These are phyloP conservation scores for Pseudogymnoascus sp. DNA, from an alignment of 2,329 filamentous ascomycete genomes.

Conservation along the genomic window DNA sequence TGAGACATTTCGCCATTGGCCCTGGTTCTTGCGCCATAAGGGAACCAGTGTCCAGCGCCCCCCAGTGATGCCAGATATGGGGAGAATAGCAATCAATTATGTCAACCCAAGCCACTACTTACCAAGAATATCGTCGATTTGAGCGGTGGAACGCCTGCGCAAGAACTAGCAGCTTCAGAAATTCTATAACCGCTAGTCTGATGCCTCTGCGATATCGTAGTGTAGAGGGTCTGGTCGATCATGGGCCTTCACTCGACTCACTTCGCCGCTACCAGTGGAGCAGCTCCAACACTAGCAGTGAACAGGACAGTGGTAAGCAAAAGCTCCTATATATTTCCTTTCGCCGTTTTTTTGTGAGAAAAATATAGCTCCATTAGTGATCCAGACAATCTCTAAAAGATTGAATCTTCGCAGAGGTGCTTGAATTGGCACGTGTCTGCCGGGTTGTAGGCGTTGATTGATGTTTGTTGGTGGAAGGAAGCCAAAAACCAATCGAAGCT, in stretches of 20 bases:
- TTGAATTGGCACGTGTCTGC: background rate
- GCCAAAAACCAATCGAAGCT: background rate
- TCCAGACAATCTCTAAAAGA: background rate
- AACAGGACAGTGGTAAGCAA: constrained; percentile 3
- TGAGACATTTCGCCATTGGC: constrained; percentile 5
- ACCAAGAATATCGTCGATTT: background rate
- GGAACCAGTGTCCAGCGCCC: background rate
- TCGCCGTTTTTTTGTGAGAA: background rate
- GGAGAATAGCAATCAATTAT: background rate
- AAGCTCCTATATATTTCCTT: background rate
- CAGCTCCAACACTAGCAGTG: constrained; percentile 4
- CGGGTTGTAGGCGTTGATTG: background rate
- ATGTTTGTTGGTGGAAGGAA: background rate
- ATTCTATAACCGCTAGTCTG: background rate
- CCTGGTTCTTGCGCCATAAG: constrained; percentile 8
- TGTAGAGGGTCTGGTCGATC: constrained; percentile 6
- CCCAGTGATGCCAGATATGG: constrained; percentile 2
- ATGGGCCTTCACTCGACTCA: constrained; percentile 1
- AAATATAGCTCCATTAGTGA: background rate
- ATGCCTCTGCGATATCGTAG: constrained; percentile 6
- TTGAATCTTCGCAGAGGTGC: background rate
- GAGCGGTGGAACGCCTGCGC: constrained; percentile 7
- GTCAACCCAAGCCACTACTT: background rate
- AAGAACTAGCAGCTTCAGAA: background rate
- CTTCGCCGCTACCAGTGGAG: constrained; percentile 3